phyloP scores from a whole-genome alignment of 2,329 filamentous ascomycete species.

The Aspergillus novofumigatus region DNA sequence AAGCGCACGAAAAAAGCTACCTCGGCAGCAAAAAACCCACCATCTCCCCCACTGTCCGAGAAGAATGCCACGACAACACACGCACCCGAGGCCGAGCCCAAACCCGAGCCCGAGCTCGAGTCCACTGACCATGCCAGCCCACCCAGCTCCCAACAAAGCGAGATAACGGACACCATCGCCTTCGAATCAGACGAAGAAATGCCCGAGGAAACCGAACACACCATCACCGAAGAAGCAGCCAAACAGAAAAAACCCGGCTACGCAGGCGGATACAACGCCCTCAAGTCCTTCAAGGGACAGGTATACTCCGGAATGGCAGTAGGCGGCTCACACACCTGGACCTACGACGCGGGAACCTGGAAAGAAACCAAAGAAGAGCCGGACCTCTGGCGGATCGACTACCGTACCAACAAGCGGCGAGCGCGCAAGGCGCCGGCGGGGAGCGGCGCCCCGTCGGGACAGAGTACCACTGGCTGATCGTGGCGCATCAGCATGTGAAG shows the following conservation, averaged over 20 bases:
- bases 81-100: background rate
- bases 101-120: background rate
- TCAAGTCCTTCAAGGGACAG: constrained; percentile 32
- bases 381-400: constrained; percentile 34
- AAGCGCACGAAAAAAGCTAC: constrained; percentile 3
- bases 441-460: constrained; percentile 33
- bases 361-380: constrained; percentile 35
- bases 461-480: constrained; percentile 34
- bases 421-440: constrained; percentile 29
- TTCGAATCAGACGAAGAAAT: constrained; percentile 22
- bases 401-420: constrained; percentile 28
- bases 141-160: background rate
- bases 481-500: constrained; percentile 34
- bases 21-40: constrained; percentile 2
- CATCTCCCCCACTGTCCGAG: constrained; percentile 8
- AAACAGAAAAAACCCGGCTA: background rate
- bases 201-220: constrained; percentile 12
- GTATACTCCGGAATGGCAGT: constrained; percentile 36
- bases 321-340: constrained; percentile 36
- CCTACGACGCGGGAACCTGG: constrained; percentile 33
- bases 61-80: constrained; percentile 4
- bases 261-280: constrained; percentile 26
- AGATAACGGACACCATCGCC: constrained; percentile 4
- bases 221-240: constrained; percentile 1
- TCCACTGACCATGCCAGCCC: background rate